Evolutionary conservation across 1,284 basidiomycete genomes (phyloP).

Genomic region (Puccinia sorghi): DNA sequence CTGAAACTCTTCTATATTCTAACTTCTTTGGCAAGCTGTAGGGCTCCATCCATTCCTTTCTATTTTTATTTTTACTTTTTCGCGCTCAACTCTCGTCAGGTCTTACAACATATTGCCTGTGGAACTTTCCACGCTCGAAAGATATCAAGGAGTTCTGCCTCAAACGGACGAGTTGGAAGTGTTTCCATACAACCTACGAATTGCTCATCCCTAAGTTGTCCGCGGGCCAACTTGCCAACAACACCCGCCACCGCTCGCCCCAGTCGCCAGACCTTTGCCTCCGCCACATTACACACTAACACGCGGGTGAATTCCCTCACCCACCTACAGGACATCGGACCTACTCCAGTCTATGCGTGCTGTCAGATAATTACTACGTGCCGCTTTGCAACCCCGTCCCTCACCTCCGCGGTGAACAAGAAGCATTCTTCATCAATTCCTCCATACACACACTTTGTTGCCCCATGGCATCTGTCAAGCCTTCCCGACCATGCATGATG

Average conservation of each 20-base stretch:
- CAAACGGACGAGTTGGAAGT: not conserved
- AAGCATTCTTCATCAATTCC: not conserved
- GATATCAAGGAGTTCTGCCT: not conserved
- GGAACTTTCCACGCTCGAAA: not conserved
- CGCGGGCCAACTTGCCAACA: not conserved
- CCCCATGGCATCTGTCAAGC: constrained; percentile 3
- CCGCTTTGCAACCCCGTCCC: not conserved
- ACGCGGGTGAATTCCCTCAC: too few relatives aligned
- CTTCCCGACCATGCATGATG: constrained; percentile 1
- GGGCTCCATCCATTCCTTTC: not conserved
- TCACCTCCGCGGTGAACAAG: not conserved
- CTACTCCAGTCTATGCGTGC: not conserved
- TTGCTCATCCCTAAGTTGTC: not conserved
- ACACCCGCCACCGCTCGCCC: not conserved
- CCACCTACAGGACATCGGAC: not conserved
- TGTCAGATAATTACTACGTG: not conserved
- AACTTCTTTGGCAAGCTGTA: too few relatives aligned
- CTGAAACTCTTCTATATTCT: too few relatives aligned
- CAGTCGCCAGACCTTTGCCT: not conserved
- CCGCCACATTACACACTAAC: not conserved
- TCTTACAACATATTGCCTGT: not conserved
- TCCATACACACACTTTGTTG: not conserved
- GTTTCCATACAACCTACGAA: constrained; percentile 5
- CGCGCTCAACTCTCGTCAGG: too few relatives aligned
- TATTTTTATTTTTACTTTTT: not conserved